phyloP scores from a whole-genome alignment of 805 yeast genomes.

The Zygoascus bituminiphila region DNA sequence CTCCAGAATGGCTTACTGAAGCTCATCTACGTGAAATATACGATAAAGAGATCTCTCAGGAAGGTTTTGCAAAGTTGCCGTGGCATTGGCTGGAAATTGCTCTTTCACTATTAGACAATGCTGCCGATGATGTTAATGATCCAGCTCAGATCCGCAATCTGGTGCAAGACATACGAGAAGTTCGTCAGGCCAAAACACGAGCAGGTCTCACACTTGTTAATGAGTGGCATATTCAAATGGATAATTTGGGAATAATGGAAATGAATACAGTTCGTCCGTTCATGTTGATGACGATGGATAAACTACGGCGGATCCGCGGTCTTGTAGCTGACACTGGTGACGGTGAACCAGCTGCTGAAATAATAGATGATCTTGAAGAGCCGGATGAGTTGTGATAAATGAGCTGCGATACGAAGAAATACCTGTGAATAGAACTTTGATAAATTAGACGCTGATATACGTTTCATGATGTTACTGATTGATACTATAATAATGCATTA shows the following conservation, averaged over 20 bases:
- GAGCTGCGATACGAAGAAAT: no score
- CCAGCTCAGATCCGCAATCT: slow-evolving; percentile 62
- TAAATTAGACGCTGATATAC: no score
- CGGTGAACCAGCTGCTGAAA: slow-evolving; percentile 6
- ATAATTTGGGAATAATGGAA: slow-evolving; percentile 75
- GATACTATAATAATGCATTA: no score
- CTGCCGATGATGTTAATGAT: slow-evolving; percentile 71
- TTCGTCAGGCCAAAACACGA: slow-evolving; percentile 70
- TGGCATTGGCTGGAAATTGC: slow-evolving; percentile 84
- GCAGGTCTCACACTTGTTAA: slow-evolving; percentile 72
- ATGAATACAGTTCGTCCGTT: slow-evolving; percentile 84
- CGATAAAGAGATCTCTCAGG: slow-evolving; percentile 57
- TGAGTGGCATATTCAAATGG: slow-evolving; percentile 73
- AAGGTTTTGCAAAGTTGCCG: slow-evolving; percentile 56
- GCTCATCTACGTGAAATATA: slow-evolving; percentile 46
- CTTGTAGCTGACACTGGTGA: slow-evolving; percentile 10
- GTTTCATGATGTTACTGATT: no score
- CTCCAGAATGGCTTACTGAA: slow-evolving; percentile 75
- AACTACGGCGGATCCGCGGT: slow-evolving; percentile 38
- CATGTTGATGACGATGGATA: slow-evolving; percentile 71
- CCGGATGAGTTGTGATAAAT: background rate
- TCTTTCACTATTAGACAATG: slow-evolving; percentile 56
- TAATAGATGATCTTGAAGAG: background rate
- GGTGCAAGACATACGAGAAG: slow-evolving; percentile 77
- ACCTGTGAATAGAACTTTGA: no score